Percentiles rank a stretch among this genome's conserved stretches.
Conservation (phyloP, 495 filamentous ascomycete genomes). For the Hypoxylon rickii region DNA sequence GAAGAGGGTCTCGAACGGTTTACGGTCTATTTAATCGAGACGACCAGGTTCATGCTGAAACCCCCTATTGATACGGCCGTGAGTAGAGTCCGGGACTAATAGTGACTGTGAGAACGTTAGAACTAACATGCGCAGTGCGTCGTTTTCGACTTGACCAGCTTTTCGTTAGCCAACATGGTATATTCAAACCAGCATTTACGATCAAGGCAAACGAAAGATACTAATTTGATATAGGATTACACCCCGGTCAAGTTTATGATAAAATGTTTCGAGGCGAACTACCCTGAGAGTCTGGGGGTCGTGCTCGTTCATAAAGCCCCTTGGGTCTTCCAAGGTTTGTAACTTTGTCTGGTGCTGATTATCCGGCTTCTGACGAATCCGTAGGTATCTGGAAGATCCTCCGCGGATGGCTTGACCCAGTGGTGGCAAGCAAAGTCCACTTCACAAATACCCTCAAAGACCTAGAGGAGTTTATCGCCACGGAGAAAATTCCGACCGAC, state of each 20-base stretch:
- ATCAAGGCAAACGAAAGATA: not conserved
- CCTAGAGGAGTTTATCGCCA: constrained; percentile 74
- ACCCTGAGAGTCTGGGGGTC: constrained; percentile 87
- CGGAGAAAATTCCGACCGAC: constrained; percentile 73
- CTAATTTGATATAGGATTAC: constrained; percentile 69
- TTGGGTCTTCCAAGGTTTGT: constrained; percentile 89
- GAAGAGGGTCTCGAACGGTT: constrained; percentile 81
- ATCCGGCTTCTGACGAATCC: constrained; percentile 1
- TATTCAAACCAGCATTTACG: constrained; percentile 14
- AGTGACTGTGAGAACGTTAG: not conserved
- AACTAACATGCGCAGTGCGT: constrained; percentile 57
- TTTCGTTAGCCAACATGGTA: constrained; percentile 94
- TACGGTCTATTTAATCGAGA: constrained; percentile 94
- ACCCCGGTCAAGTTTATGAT: constrained; percentile 98
- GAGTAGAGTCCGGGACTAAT: no score
- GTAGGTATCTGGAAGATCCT: constrained; percentile 86
- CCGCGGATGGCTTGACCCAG: constrained; percentile 94
- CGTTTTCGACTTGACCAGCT: constrained; percentile 93
- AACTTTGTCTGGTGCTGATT: not conserved
- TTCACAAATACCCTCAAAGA: constrained; percentile 87
- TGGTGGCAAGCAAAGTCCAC: constrained; percentile 91
- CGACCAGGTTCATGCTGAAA: constrained; percentile 78
- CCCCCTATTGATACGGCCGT: constrained; percentile 90
- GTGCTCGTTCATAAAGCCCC: constrained; percentile 97
- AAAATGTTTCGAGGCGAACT: constrained; percentile 99